These are phyloP conservation scores for Syzygium grande DNA, from an alignment of 345 rosid species.

Conservation along the genomic window DNA sequence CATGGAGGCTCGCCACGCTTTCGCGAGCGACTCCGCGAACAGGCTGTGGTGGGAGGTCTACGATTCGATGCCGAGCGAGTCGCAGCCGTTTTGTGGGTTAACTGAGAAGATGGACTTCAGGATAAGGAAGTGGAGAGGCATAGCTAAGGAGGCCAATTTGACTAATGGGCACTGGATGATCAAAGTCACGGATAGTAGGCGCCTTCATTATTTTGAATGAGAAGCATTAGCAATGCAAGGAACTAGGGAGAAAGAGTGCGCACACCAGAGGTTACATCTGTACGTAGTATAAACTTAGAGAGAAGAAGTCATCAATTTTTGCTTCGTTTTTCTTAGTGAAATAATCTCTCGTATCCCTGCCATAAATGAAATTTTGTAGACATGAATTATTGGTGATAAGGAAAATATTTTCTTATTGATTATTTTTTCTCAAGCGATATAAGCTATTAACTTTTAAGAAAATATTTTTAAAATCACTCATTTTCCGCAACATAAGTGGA, in stretches of 20 bases:
- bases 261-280: neutral
- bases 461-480: too few relatives aligned
- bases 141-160: slow-evolving; percentile 28
- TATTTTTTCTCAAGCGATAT: too few relatives aligned
- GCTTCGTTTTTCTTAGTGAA: too few relatives aligned
- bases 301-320: too few relatives aligned
- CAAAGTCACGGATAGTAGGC: slow-evolving; percentile 40
- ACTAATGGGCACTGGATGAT: slow-evolving; percentile 64
- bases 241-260: neutral
- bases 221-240: neutral
- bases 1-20: slow-evolving; percentile 9
- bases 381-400: too few relatives aligned
- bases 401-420: too few relatives aligned
- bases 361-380: too few relatives aligned
- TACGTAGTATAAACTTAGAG: too few relatives aligned
- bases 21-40: slow-evolving; percentile 62
- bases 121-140: slow-evolving; percentile 52
- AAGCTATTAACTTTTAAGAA: too few relatives aligned
- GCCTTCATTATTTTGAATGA: neutral
- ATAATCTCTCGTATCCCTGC: too few relatives aligned
- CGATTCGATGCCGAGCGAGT: slow-evolving; percentile 45
- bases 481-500: too few relatives aligned
- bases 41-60: slow-evolving; percentile 64
- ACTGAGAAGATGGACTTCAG: slow-evolving; percentile 25
- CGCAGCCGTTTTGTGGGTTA: slow-evolving; percentile 52